Evolutionary conservation across 768 basidiomycete genomes (phyloP).

Genomic region (Termitomyces eurrhizus): DNA sequence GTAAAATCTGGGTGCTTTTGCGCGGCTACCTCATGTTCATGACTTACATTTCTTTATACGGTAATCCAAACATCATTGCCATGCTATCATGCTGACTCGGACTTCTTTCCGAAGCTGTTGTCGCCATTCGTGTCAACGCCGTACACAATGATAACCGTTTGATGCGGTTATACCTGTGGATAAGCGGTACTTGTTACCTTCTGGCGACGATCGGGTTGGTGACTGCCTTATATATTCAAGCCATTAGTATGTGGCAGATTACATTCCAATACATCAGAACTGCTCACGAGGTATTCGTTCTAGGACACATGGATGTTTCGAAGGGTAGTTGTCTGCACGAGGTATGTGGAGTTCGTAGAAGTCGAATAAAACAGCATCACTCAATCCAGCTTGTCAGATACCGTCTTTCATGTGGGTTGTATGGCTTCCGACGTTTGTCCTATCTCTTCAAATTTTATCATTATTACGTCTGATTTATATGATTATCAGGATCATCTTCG

Average conservation of each 20-base stretch:
- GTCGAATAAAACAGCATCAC: neutral
- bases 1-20: conserved; percentile 10
- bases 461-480: neutral
- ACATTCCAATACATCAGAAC: neutral
- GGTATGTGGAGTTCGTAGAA: neutral
- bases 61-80: neutral
- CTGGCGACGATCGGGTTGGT: conserved; percentile 3
- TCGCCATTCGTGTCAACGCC: conserved; percentile 12
- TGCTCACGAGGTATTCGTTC: neutral
- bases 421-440: conserved; percentile 14
- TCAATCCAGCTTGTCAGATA: neutral
- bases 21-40: conserved; percentile 9
- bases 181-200: conserved; percentile 7
- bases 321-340: conserved; percentile 1
- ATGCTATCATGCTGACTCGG: neutral
- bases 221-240: neutral
- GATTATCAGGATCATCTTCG: conserved; percentile 6
- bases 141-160: neutral
- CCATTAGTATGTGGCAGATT: neutral
- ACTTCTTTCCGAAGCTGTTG: conserved; percentile 5
- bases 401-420: conserved; percentile 9
- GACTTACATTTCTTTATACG: conserved; percentile 8
- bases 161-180: conserved; percentile 6
- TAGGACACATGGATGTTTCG: neutral
- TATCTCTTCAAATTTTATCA: neutral